phyloP scores from a whole-genome alignment of 2,329 filamentous ascomycete genomes.

The Beauveria brongniartii region DNA sequence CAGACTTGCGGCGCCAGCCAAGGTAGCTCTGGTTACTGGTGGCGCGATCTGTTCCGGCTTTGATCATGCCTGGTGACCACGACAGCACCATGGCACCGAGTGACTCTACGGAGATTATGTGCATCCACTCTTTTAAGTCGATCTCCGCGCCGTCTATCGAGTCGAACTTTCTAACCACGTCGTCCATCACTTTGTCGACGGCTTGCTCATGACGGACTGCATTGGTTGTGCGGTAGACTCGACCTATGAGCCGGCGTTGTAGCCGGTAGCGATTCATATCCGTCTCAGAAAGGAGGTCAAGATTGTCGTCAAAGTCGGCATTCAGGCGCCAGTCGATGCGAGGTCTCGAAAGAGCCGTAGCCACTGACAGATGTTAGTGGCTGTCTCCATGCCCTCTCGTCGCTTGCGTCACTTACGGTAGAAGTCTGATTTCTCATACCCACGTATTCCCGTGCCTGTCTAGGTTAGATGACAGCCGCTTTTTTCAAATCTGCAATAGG shows the following conservation, averaged over 20 bases:
- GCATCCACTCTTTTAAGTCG: constrained; percentile 48
- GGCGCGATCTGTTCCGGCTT: constrained; percentile 34
- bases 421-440: constrained; percentile 44
- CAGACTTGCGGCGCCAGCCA: constrained; percentile 43
- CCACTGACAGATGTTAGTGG: constrained; percentile 25
- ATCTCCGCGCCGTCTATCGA: constrained; percentile 30
- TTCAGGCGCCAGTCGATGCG: constrained; percentile 30
- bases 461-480: neutral
- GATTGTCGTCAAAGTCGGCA: constrained; percentile 31
- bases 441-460: constrained; percentile 34
- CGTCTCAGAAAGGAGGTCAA: constrained; percentile 44
- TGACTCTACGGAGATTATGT: constrained; percentile 45
- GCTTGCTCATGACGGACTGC: constrained; percentile 33
- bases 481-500: neutral
- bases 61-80: constrained; percentile 43
- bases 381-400: too few relatives aligned
- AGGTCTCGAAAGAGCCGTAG: constrained; percentile 37
- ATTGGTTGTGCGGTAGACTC: constrained; percentile 36
- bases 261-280: constrained; percentile 38
- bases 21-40: constrained; percentile 41
- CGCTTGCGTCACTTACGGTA: constrained; percentile 32
- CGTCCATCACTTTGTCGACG: constrained; percentile 32
- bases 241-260: constrained; percentile 42
- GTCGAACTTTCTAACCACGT: constrained; percentile 27
- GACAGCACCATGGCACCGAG: constrained; percentile 41